Conservation (phyloP, 2,329 filamentous ascomycete genomes). For the Ploettnerulaceae sp. region DNA sequence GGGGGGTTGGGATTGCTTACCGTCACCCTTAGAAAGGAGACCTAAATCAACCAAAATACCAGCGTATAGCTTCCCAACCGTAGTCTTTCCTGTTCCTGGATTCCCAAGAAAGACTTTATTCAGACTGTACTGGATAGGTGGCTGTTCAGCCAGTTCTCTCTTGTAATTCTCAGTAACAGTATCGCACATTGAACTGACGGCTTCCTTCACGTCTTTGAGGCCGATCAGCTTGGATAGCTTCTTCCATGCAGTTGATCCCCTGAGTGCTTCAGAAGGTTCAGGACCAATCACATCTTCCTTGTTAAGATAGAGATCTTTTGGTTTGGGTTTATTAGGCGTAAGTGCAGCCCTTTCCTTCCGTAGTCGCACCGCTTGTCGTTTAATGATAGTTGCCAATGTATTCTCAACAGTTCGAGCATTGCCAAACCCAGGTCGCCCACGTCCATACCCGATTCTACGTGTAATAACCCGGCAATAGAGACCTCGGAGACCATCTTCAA, state of each 20-base stretch:
- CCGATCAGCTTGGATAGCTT: slow-evolving; percentile 56
- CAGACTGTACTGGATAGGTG: slow-evolving; percentile 55
- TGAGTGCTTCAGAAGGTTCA: slow-evolving; percentile 51
- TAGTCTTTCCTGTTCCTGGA: slow-evolving; percentile 74
- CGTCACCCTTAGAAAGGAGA: slow-evolving; percentile 62
- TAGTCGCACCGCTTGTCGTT: slow-evolving; percentile 53
- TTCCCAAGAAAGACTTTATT: slow-evolving; percentile 67
- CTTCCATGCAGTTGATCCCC: slow-evolving; percentile 52
- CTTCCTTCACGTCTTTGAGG: slow-evolving; percentile 56
- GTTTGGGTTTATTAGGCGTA: too few species aligned
- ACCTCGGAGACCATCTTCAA: slow-evolving; percentile 54
- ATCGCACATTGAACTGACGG: slow-evolving; percentile 54
- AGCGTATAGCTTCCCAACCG: slow-evolving; percentile 68
- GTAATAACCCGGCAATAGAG: slow-evolving; percentile 60
- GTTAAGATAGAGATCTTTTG: slow-evolving; percentile 56
- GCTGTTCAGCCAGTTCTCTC: slow-evolving; percentile 58
- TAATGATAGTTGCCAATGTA: slow-evolving; percentile 45
- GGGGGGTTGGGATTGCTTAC: slow-evolving; percentile 15
- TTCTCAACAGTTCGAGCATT: slow-evolving; percentile 70
- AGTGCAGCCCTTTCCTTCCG: slow-evolving; percentile 40
- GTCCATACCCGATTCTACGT: slow-evolving; percentile 54
- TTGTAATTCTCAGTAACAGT: slow-evolving; percentile 62
- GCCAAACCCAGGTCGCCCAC: slow-evolving; percentile 64
- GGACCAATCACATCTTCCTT: slow-evolving; percentile 69
- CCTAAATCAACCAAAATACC: slow-evolving; percentile 63